These are phyloP conservation scores for Chiua sp. DNA, from an alignment of 1,284 basidiomycete species.

Conservation along the genomic window DNA sequence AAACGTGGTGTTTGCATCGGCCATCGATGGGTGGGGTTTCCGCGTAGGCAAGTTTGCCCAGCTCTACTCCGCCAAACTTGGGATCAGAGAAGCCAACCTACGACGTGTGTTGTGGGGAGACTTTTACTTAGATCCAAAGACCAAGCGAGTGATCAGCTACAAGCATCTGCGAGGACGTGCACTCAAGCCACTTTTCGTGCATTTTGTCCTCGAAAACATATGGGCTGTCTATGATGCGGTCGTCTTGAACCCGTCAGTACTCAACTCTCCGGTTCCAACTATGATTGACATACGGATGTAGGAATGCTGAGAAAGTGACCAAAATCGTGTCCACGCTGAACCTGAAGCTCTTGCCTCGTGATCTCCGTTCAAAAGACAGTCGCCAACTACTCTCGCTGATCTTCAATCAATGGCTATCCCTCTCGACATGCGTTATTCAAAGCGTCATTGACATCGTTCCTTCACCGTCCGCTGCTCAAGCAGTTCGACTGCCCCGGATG, in stretches of 20 bases:
- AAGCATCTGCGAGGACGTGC: constrained; percentile 88
- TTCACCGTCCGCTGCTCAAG: constrained; percentile 84
- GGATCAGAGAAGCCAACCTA: constrained; percentile 89
- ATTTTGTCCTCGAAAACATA: constrained; percentile 97
- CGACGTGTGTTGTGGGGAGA: constrained; percentile 96
- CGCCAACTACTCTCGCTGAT: constrained; percentile 85
- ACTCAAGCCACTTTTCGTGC: constrained; percentile 97
- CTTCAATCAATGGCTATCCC: constrained; percentile 95
- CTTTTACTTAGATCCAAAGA: constrained; percentile 97
- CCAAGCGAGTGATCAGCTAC: constrained; percentile 88
- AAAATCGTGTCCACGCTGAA: constrained; percentile 90
- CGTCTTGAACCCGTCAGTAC: constrained; percentile 81
- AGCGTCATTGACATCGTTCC: constrained; percentile 93
- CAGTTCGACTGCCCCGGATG: constrained; percentile 89
- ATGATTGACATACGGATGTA: constrained; percentile 58
- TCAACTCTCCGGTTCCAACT: not conserved
- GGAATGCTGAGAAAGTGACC: constrained; percentile 86
- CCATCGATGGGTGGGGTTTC: constrained; percentile 99
- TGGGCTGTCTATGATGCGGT: constrained; percentile 97
- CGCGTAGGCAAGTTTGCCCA: constrained; percentile 93
- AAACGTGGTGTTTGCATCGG: constrained; percentile 97
- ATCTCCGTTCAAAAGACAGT: constrained; percentile 92
- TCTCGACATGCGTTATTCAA: constrained; percentile 94
- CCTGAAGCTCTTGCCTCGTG: constrained; percentile 87
- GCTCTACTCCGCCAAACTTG: constrained; percentile 91